Evolutionary conservation across 169 alveolate genomes (phyloP).

Genomic region (Plasmodium fragile): DNA sequence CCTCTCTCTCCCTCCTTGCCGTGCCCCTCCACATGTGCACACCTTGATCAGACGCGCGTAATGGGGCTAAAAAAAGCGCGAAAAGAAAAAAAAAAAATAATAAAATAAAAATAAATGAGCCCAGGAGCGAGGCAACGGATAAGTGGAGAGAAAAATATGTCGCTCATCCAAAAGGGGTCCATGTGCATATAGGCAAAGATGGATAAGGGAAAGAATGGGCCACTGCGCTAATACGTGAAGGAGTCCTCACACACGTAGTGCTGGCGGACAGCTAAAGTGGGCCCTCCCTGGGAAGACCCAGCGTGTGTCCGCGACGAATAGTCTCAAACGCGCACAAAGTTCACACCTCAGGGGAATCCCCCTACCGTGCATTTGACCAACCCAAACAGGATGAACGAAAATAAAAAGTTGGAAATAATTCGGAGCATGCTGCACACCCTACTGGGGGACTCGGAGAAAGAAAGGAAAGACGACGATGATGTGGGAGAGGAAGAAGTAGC

Average conservation of each 20-base stretch:
- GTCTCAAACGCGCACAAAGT: not conserved
- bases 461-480: slow-evolving; percentile 12
- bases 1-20: not conserved
- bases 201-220: not conserved
- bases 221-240: not conserved
- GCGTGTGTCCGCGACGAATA: not conserved
- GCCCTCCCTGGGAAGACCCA: not conserved
- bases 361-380: not conserved
- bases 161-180: not conserved
- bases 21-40: not conserved
- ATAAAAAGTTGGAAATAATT: slow-evolving; percentile 53
- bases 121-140: not conserved
- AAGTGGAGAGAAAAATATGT: not conserved
- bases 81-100: not conserved
- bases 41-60: not conserved
- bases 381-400: slow-evolving; percentile 38
- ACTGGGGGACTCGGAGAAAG: slow-evolving; percentile 13
- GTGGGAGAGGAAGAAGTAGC: not conserved
- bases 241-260: not conserved
- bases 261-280: not conserved
- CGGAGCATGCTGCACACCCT: slow-evolving; percentile 57
- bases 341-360: not conserved
- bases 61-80: not conserved
- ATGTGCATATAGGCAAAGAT: not conserved
- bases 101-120: not conserved